These are phyloP conservation scores for Babesia ovis DNA, from an alignment of 169 alveolate genomes.

Conservation along the genomic window DNA sequence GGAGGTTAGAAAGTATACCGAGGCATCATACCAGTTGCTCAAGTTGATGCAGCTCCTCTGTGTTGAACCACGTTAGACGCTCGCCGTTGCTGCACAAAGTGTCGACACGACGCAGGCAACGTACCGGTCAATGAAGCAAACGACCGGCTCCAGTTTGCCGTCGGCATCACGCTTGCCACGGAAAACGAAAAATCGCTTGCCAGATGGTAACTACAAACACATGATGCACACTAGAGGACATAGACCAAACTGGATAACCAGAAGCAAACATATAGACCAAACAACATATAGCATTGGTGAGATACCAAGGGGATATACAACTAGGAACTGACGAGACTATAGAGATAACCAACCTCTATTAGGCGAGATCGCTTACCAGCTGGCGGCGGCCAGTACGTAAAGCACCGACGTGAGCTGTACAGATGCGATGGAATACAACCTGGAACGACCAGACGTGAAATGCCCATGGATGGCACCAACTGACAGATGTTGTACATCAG, in stretches of 20 bases:
- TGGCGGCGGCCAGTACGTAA: slow-evolving; percentile 78
- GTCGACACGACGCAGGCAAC: background rate
- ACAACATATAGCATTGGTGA: no score
- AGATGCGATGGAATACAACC: background rate
- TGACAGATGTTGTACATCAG: no score
- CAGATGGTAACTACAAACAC: slow-evolving; percentile 72
- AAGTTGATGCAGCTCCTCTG: slow-evolving; percentile 67
- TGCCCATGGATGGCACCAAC: no score
- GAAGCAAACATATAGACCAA: no score
- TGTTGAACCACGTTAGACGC: slow-evolving; percentile 49
- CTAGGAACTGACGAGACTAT: background rate
- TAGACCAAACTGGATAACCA: no score
- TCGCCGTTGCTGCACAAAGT: slow-evolving; percentile 44
- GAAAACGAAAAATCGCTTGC: slow-evolving; percentile 76
- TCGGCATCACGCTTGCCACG: slow-evolving; percentile 80
- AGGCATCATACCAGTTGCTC: slow-evolving; percentile 38
- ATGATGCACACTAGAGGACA: background rate
- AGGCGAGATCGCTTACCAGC: slow-evolving; percentile 56
- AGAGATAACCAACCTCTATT: slow-evolving; percentile 40
- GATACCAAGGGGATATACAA: no score
- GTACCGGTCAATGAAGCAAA: slow-evolving; percentile 77
- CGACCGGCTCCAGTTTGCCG: slow-evolving; percentile 80
- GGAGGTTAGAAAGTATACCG: background rate
- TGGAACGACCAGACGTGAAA: no score
- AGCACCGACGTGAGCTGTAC: background rate